Base-by-base conservation (phyloP, 1,139 yeast genomes). In the Debaryomyces singareniensis region DNA sequence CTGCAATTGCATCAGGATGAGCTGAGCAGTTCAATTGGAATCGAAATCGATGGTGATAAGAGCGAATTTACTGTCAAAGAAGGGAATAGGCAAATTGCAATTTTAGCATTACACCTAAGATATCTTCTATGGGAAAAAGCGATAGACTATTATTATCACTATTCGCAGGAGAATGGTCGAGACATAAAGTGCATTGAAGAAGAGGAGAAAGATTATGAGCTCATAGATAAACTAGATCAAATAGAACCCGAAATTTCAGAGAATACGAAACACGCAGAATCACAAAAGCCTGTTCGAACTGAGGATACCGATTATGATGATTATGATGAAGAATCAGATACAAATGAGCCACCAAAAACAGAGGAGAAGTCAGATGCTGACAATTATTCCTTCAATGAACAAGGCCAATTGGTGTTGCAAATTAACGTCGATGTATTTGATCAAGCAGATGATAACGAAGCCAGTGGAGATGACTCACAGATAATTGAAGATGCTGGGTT, bases 41-140 rank as follows among this genome's bases (percentile, higher is more conserved):
- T 30, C 4, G 29, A 27, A 6, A 43, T 38, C n/a, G 34, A 35
- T 3, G 42, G 35, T 5, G 35, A 36, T 73, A 61, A 23, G 9
- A 12, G 14, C 11, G 25, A 23, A 10, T 9, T n/a, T 7, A 10
- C 25, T 9, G 9, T 23, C 11, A 13, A 12, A 52, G 75, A 62
- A 51, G 85, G 69, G 16, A 47, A 41, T 44, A 64, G 47, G 15
- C 69, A 78, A 29, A 58, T 76, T 11, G 71, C 71, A 33, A 60
- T 68, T 32, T 54, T 81, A 28, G 79, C 86, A 3, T 57, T 81
- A 31, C 81, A 78, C 39, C 55, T 81, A 22, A 61, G 91, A 41
- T 81, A 80, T 42, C 66, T 81, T 13, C 57, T 82, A 15, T 82
- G 85, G 76, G 89, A 81, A 42, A 77, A 75, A 45, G 91, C 87